Evolutionary conservation across 495 filamentous ascomycete species (phyloP), one percentile per base, ranked within the genome.

Genomic region (Aspergillus diversus): DNA sequence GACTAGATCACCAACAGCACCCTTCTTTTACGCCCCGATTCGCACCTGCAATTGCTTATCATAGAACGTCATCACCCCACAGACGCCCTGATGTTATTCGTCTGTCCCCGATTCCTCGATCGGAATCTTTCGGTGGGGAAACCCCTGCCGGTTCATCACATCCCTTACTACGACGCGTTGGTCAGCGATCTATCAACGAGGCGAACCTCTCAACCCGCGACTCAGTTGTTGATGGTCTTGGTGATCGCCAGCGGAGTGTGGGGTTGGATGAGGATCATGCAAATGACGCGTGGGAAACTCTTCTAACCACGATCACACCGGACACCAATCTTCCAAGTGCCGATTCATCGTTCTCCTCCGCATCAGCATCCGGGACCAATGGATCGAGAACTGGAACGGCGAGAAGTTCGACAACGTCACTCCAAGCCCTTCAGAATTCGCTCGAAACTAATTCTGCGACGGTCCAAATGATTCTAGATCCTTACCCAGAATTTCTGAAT

Each of bases 291-390:
- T 97, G 93, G 93, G 89, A 93, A 52, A 91, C 87, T 9, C 82
- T 96, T 63, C 81, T 91, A 59, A 88, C 83, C 8, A 95, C 91
- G 3, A 85, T 97, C 51, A 86, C 89, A 0, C 92, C 91, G 5
- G 93, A 96, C 72, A 85, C 87, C 8, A 89, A 87, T 54, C 83
- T 92, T 8, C 92, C 92, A 1, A 96, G 91, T 69, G 85, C 84
- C 3, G 86, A 90, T 47, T 90, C 91, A 1, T 95, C 92, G 2
- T 97, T 95, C 70, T 84, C 86, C 0, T 92, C 90, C 0, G 83
- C 85, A 0, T 80, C 85, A 5, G 86, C 86, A 4, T 76, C 80
- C 15, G 73, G 81, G 9, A 65, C 74, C 7, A 70, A 71, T 54
- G 56, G 59, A 12, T 57, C 69, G 5, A 71, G 63, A 21, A 67